Percentiles rank a stretch among this genome's conserved stretches.
Conservation (phyloP, 371 early-diverging fungal genomes). For the Actinomucor elegans region DNA sequence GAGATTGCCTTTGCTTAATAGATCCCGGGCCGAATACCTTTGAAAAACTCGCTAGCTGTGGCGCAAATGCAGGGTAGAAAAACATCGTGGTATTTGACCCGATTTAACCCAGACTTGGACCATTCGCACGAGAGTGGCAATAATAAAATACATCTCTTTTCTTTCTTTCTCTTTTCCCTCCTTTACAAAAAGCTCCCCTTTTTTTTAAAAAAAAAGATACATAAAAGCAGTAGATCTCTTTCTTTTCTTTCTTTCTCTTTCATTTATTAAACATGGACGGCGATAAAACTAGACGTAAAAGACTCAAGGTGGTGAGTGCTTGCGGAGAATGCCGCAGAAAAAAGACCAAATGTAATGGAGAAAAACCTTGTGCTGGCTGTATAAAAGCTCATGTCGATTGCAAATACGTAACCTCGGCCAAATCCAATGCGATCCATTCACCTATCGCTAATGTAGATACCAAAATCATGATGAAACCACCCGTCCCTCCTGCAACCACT, state of each 20-base stretch:
- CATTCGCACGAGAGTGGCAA: slow-evolving; percentile 11
- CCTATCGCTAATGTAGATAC: not conserved
- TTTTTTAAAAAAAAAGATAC: not conserved
- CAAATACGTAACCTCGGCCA: slow-evolving; percentile 14
- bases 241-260: not conserved
- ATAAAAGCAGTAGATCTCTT: not conserved
- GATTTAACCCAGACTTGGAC: slow-evolving; percentile 14
- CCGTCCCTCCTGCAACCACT: not conserved
- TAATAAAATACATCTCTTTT: not conserved
- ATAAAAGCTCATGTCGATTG: slow-evolving; percentile 33
- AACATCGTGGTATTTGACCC: slow-evolving; percentile 16
- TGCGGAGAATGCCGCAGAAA: slow-evolving; percentile 35
- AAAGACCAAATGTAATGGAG: slow-evolving; percentile 38
- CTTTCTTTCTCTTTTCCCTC: not conserved
- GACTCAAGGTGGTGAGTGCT: slow-evolving; percentile 36
- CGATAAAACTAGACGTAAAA: slow-evolving; percentile 29
- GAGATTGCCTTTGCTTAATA: slow-evolving; percentile 48
- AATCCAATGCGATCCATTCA: not conserved
- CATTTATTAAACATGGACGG: slow-evolving; percentile 4
- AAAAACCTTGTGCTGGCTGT: slow-evolving; percentile 30
- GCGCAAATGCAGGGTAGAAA: slow-evolving; percentile 14
- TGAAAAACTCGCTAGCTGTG: slow-evolving; percentile 4
- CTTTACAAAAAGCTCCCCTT: not conserved
- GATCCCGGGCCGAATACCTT: not conserved
- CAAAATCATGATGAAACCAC: not conserved